phyloP scores from a whole-genome alignment of 2,329 filamentous ascomycete species.

The Penicillium hesseltinei region DNA sequence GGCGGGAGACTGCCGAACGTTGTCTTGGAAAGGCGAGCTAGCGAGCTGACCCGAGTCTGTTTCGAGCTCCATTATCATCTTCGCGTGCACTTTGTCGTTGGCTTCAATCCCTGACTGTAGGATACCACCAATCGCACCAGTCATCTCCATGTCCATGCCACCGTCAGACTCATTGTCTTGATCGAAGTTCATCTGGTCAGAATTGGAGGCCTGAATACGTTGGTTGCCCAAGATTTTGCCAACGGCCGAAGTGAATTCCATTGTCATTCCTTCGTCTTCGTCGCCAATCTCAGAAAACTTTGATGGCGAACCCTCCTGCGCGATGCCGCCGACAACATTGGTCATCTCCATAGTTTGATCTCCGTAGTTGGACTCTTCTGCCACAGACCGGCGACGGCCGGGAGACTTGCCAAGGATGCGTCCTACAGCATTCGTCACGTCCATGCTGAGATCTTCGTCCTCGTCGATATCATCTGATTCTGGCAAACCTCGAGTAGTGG shows the following conservation, averaged over 20 bases:
- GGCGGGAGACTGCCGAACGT: conserved; percentile 32
- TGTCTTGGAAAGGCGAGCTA: conserved; percentile 49
- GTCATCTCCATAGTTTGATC: conserved; percentile 51
- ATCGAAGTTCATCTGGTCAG: conserved; percentile 23
- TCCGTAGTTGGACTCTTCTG: conserved; percentile 47
- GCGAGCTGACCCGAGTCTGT: conserved; percentile 48
- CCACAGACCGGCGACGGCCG: conserved; percentile 41
- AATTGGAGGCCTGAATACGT: conserved; percentile 12
- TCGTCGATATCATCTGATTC: conserved; percentile 47
- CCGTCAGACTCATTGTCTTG: conserved; percentile 30
- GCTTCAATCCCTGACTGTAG: conserved; percentile 45
- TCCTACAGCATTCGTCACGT: conserved; percentile 80
- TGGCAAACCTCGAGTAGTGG: conserved; percentile 12
- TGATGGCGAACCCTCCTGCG: conserved; percentile 21
- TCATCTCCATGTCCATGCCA: conserved; percentile 61
- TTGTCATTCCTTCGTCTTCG: conserved; percentile 47
- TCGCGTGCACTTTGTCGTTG: conserved; percentile 50
- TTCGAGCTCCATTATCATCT: conserved; percentile 60
- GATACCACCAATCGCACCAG: conserved; percentile 50
- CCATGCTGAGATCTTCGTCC: conserved; percentile 82
- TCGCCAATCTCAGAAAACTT: conserved; percentile 21
- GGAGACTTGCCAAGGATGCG: conserved; percentile 63
- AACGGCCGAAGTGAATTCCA: conserved; percentile 49
- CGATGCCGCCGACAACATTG: conserved; percentile 44
- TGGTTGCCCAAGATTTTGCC: conserved; percentile 40